Base-by-base conservation (phyloP, 23 red algal genomes). In the Cyanidiococcus yangmingshanensis region DNA sequence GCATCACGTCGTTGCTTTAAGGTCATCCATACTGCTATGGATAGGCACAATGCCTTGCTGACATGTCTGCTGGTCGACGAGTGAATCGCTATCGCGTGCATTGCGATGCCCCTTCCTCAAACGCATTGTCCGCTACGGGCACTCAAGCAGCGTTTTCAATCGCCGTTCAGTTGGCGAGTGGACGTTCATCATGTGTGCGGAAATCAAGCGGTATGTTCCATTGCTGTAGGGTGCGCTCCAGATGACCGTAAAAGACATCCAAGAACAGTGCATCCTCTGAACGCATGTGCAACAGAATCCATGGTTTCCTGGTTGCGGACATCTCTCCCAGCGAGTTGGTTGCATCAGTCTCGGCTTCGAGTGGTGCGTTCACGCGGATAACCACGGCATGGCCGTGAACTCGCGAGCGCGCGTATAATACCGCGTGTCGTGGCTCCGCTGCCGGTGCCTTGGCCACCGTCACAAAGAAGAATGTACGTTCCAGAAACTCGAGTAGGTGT, bases 211-310 rank as follows among this genome's bases (percentile, higher is more conserved):
- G 21, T 35, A 35, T 12, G 3, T 71, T 29, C 63, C 21, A 35
- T 3, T 71, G n/a, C n/a, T 29, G 63, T 35, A 71, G 63, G 16
- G 63, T 30, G 7, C 27, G 7, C 63, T 27, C 32, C 21, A 71
- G 32, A 25, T 71, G 63, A 25, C n/a, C 63, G 27, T 35, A 71
- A 29, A 71, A 71, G 3, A 35, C 63, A 30, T 71, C 32, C 12
- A 71, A 29, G 32, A 71, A 71, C 12, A 35, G n/a, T 29, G 63
- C 32, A 35, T 71, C n/a, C 63, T 71, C 63, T 3, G 63, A 71
- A 30, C 63, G 63, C 63, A 71, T 12, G 7, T 25, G 21, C 63
- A 71, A 17, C 63, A 71, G 21, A 7, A 35, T 71, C 63, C 63
- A 71, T 29, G 63, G n/a, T 71, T 29, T 2, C 63, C 3, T 25